These are phyloP conservation scores for Trifolium fragiferum DNA, from an alignment of 306 rosid species.

Conservation along the genomic window DNA sequence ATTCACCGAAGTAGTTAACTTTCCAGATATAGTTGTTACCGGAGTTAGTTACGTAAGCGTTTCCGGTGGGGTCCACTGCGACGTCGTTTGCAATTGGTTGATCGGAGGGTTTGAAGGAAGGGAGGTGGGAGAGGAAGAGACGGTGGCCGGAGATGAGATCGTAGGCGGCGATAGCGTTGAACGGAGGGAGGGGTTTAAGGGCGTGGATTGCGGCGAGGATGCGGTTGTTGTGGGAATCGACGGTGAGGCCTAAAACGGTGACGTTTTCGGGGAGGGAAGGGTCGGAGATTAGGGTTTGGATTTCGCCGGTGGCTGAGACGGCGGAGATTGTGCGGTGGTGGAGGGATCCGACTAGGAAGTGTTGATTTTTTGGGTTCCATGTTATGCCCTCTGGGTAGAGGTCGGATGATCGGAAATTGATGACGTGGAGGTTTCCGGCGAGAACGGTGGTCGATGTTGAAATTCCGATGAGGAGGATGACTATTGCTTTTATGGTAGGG, in stretches of 20 bases:
- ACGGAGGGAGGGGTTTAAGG: slow-evolving; percentile 46
- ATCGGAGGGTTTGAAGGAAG: slow-evolving; percentile 13
- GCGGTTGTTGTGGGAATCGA: slow-evolving; percentile 60
- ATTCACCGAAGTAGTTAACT: slow-evolving; percentile 59
- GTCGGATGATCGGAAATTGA: slow-evolving; percentile 70
- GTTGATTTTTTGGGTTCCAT: slow-evolving; percentile 72
- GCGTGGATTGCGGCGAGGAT: slow-evolving; percentile 74
- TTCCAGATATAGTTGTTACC: slow-evolving; percentile 75
- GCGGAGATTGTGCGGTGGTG: slow-evolving; percentile 60
- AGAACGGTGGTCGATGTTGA: slow-evolving; percentile 29
- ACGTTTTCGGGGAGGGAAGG: slow-evolving; percentile 66
- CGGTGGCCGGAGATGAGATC: slow-evolving; percentile 65
- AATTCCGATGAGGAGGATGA: slow-evolving; percentile 29
- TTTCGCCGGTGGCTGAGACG: slow-evolving; percentile 71
- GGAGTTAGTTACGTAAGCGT: slow-evolving; percentile 81
- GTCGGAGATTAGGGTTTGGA: slow-evolving; percentile 66
- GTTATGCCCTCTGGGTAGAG: slow-evolving; percentile 79
- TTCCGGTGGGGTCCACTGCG: slow-evolving; percentile 66
- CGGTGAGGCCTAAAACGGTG: slow-evolving; percentile 67
- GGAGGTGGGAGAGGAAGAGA: slow-evolving; percentile 64
- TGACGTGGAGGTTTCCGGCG: slow-evolving; percentile 54
- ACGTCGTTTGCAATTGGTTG: slow-evolving; percentile 68
- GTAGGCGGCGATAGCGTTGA: slow-evolving; percentile 81
- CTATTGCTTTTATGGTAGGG: neutral
- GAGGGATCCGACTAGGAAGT: slow-evolving; percentile 69